Evolutionary conservation across 192 early-diverging fungal genomes (phyloP).

Genomic region (Hyaloraphidium curvatum): DNA sequence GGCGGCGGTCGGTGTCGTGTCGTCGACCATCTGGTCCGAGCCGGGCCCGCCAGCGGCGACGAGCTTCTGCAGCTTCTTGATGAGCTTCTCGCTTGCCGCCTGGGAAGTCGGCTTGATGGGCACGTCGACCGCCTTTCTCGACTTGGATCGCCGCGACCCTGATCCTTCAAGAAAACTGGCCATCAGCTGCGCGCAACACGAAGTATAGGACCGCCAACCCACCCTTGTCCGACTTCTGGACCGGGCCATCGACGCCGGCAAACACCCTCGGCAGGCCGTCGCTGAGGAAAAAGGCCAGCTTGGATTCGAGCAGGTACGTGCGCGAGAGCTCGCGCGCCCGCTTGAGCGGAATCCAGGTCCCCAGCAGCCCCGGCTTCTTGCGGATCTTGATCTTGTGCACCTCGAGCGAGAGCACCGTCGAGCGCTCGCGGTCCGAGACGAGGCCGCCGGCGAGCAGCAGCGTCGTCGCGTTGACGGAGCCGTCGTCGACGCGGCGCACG

Average conservation of each 20-base stretch:
- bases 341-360: conserved; percentile 82
- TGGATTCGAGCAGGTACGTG: conserved; percentile 56
- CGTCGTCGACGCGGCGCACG: conserved; percentile 60
- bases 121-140: too few relatives aligned
- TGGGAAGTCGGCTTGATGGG: too few relatives aligned
- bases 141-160: too few relatives aligned
- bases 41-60: too few relatives aligned
- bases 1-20: too few relatives aligned
- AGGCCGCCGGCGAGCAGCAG: conserved; percentile 74
- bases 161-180: too few relatives aligned
- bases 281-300: conserved; percentile 52
- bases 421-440: conserved; percentile 59
- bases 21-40: too few relatives aligned
- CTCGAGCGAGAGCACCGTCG: conserved; percentile 71
- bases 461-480: conserved; percentile 60
- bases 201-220: too few relatives aligned
- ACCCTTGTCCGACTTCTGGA: too few relatives aligned
- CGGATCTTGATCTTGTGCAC: conserved; percentile 53
- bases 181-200: too few relatives aligned
- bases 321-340: conserved; percentile 67
- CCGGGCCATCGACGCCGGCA: conserved; percentile 10
- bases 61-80: too few relatives aligned
- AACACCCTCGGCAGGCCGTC: conserved; percentile 30
- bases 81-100: too few relatives aligned
- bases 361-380: conserved; percentile 47